phyloP scores from a whole-genome alignment of 192 early-diverging fungal species.

The Lunasporangiospora selenospora region DNA sequence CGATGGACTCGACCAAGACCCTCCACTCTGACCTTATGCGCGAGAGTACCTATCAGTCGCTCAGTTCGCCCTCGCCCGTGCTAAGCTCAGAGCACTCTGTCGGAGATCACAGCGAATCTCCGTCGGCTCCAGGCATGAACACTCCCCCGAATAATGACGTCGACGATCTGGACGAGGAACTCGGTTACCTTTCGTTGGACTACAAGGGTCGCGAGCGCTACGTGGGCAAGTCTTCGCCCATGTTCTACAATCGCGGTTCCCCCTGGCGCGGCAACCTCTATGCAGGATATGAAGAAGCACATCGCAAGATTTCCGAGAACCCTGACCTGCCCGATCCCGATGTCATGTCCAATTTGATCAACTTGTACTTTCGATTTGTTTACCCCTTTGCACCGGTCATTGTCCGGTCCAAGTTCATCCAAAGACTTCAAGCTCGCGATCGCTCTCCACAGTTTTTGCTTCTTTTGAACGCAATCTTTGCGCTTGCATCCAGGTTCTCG shows the following conservation, averaged over 20 bases:
- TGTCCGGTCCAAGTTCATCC: conserved; percentile 58
- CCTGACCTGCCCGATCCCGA: conserved; percentile 64
- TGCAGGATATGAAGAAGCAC: conserved; percentile 32
- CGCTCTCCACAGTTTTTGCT: conserved; percentile 50
- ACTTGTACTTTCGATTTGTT: conserved; percentile 70
- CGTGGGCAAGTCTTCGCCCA: conserved; percentile 70
- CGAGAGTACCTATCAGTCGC: conserved; percentile 14
- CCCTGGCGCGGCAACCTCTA: conserved; percentile 52
- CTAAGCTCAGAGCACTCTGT: conserved; percentile 19
- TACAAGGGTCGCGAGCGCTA: conserved; percentile 72
- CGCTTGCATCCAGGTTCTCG: conserved; percentile 54
- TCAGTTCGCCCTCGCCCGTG: conserved; percentile 36
- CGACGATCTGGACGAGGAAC: conserved; percentile 59
- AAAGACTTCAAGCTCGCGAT: conserved; percentile 33
- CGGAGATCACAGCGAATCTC: conserved; percentile 1
- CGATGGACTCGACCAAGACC: neutral
- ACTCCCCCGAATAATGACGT: conserved; percentile 23
- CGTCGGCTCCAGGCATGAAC: neutral
- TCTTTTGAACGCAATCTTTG: conserved; percentile 61
- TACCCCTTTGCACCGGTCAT: conserved; percentile 75
- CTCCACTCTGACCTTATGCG: conserved; percentile 23
- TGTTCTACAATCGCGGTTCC: conserved; percentile 63
- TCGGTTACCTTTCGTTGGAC: conserved; percentile 72
- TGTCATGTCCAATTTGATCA: conserved; percentile 63
- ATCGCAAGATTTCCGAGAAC: conserved; percentile 27